These are phyloP conservation scores for Euptelea pleiosperma DNA, from an alignment of 164 flowering plant species.

Conservation along the genomic window DNA sequence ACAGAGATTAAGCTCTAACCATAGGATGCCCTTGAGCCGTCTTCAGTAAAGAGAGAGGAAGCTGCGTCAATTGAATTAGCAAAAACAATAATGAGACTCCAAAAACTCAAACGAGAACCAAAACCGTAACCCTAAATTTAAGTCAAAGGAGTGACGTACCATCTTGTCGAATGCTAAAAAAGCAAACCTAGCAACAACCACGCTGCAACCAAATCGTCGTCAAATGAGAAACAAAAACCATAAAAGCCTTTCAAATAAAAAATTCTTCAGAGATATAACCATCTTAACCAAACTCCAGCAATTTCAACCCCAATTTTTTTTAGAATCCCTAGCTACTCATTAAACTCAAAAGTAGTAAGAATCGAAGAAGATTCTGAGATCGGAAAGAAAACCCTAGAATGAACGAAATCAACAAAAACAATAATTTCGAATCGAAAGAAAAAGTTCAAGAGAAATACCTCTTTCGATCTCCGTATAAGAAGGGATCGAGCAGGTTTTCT, in stretches of 20 bases:
- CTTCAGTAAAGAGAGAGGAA: slow-evolving; percentile 87
- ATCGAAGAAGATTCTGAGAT: not conserved
- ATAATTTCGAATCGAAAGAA: not conserved
- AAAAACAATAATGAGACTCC: not conserved
- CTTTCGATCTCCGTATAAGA: not conserved
- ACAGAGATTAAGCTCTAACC: slow-evolving; percentile 42
- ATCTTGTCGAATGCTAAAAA: too few species aligned
- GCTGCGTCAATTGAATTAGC: slow-evolving; percentile 42
- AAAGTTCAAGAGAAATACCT: not conserved
- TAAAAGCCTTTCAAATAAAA: not conserved
- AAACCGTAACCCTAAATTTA: not conserved
- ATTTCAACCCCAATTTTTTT: not conserved
- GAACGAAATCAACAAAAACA: not conserved
- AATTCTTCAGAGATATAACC: too few species aligned
- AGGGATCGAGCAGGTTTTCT: not conserved
- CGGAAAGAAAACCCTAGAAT: not conserved
- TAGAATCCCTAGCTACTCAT: not conserved
- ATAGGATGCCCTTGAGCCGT: slow-evolving; percentile 96
- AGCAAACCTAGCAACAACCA: not conserved
- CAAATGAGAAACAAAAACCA: not conserved
- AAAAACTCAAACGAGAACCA: not conserved
- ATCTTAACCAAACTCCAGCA: not conserved
- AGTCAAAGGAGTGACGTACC: not conserved
- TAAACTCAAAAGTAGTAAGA: not conserved
- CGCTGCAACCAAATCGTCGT: not conserved